phyloP scores from a whole-genome alignment of 176 grass and related monocot genomes.

The Zoysia japonica region DNA sequence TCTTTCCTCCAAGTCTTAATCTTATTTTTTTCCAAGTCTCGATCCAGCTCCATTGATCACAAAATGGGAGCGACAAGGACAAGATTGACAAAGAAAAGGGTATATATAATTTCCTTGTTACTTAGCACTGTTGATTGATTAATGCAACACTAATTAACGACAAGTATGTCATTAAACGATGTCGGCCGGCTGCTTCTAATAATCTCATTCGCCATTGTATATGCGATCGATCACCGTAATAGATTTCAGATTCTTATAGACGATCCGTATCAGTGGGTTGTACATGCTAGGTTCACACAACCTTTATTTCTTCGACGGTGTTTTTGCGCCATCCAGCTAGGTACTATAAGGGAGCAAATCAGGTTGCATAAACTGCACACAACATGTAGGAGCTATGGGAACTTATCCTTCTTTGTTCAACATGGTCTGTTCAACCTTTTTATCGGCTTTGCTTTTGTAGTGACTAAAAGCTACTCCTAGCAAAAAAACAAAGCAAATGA shows the following conservation, averaged over 20 bases:
- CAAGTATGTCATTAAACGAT: not conserved
- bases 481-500: not conserved
- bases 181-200: not conserved
- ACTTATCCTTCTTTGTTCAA: not conserved
- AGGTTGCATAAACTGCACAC: not conserved
- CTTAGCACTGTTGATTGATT: not conserved
- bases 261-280: not conserved
- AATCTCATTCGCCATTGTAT: not conserved
- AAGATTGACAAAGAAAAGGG: not conserved
- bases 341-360: not conserved
- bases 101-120: not conserved
- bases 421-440: not conserved
- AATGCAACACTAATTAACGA: not conserved
- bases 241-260: not conserved
- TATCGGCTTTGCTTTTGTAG: slow-evolving; percentile 1
- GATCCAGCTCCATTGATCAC: not conserved
- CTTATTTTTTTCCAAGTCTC: no score
- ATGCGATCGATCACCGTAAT: not conserved
- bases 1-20: not conserved
- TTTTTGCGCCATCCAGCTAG: not conserved
- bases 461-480: not conserved
- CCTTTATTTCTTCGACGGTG: not conserved
- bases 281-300: not conserved
- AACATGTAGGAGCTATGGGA: not conserved
- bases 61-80: slow-evolving; percentile 19